A percentile compares a stretch with the other conserved stretches of the same genome.
Evolutionary conservation across 2,329 filamentous ascomycete species (phyloP).

Genomic region (Cadophora sp.): DNA sequence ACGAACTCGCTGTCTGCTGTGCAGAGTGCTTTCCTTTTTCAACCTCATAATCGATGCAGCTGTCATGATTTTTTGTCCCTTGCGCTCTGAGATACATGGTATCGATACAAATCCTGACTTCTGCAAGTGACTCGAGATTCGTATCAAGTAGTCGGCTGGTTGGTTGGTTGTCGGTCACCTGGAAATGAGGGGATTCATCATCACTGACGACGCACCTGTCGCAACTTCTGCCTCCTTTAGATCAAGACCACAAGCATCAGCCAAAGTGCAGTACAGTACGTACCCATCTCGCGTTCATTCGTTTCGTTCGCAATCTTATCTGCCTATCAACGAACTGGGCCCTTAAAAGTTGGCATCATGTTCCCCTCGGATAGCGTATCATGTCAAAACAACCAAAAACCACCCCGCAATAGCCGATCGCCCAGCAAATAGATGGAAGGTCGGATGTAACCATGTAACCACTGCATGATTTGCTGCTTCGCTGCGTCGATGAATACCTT

Average conservation of each 20-base stretch:
- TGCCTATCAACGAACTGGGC: not conserved
- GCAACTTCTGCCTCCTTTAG: not conserved
- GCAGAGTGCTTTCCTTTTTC: not conserved
- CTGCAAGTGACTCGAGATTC: not conserved
- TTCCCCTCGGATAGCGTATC: not conserved
- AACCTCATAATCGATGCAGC: not conserved
- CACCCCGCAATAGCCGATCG: not conserved
- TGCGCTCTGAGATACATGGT: not conserved
- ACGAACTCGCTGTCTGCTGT: not conserved
- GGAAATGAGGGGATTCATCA: conserved; percentile 16
- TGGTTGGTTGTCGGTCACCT: not conserved
- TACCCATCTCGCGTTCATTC: not conserved
- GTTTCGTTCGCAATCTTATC: not conserved
- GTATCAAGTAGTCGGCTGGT: not conserved
- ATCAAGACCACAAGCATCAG: not conserved
- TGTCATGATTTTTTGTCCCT: not conserved
- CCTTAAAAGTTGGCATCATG: not conserved
- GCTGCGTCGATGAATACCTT: conserved; percentile 20
- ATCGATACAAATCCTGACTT: not conserved
- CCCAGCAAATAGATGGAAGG: not conserved
- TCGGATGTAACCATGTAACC: conserved; percentile 10
- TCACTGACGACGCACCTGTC: conserved; percentile 9
- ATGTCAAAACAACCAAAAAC: not conserved
- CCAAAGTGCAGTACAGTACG: not conserved
- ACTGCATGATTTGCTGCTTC: conserved; percentile 14